Percentiles rank a stretch among this genome's conserved stretches.
These are phyloP conservation scores for Limnanthes douglasii DNA, from an alignment of 345 rosid genomes.

Conservation along the genomic window DNA sequence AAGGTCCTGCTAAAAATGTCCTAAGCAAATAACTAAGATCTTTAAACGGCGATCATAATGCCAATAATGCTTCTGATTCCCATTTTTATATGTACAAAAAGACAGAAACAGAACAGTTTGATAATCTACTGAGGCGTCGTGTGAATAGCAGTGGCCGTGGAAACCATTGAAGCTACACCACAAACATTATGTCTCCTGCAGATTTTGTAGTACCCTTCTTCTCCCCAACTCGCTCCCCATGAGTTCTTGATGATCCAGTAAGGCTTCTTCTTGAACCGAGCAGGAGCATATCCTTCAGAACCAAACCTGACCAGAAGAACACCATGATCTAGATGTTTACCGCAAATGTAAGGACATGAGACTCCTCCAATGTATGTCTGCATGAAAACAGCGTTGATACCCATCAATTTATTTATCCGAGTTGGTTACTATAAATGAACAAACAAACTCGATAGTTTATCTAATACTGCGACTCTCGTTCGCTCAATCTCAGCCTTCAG, in stretches of 20 bases:
- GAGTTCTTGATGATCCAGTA: constrained; percentile 98
- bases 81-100: too few species aligned
- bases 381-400: constrained; percentile 85
- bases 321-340: constrained; percentile 71
- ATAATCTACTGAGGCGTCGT: constrained; percentile 24
- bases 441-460: too few species aligned
- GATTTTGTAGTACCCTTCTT: constrained; percentile 85
- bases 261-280: constrained; percentile 75
- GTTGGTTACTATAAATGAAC: too few species aligned
- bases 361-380: constrained; percentile 88
- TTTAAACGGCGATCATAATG: too few species aligned
- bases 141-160: constrained; percentile 62
- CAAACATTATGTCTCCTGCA: constrained; percentile 72
- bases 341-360: constrained; percentile 86
- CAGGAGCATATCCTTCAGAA: constrained; percentile 61
- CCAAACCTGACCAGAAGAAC: constrained; percentile 90
- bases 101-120: too few species aligned
- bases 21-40: too few species aligned
- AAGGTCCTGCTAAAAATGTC: too few species aligned
- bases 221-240: constrained; percentile 94
- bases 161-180: constrained; percentile 95
- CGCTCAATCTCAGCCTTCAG: too few species aligned
- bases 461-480: too few species aligned
- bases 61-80: too few species aligned
- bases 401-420: too few species aligned